Conservation (phyloP, 352 stramenopile species). For the Blastocystis sp. region DNA sequence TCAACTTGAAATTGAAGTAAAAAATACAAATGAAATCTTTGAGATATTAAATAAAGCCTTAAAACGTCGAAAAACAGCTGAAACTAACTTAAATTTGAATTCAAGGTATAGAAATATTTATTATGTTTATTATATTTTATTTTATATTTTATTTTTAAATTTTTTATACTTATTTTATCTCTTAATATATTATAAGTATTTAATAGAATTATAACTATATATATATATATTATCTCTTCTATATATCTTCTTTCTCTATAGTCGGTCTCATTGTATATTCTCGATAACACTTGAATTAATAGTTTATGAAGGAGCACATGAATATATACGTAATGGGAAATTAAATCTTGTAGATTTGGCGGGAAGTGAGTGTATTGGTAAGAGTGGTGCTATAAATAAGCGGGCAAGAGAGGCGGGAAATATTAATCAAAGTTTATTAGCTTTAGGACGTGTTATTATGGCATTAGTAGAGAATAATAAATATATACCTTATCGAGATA, state of each 20-base stretch:
- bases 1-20: neutral
- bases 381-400: no score
- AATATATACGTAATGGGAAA: constrained; percentile 42
- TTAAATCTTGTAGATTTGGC: constrained; percentile 49
- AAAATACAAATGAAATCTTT: neutral
- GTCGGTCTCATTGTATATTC: constrained; percentile 83
- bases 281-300: constrained; percentile 78
- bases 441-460: constrained; percentile 78
- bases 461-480: constrained; percentile 68
- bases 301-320: constrained; percentile 48
- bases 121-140: no score
- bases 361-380: constrained; percentile 48
- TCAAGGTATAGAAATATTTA: no score
- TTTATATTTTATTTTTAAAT: no score
- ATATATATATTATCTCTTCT: neutral
- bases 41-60: constrained; percentile 86
- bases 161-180: neutral
- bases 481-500: constrained; percentile 68
- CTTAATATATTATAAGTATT: constrained; percentile 5
- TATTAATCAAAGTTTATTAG: constrained; percentile 78
- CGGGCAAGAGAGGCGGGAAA: constrained; percentile 74
- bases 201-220: neutral
- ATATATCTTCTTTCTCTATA: constrained; percentile 48
- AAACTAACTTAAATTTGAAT: constrained; percentile 60
- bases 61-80: constrained; percentile 33